These are phyloP conservation scores for Spinacia oleracea DNA, from an alignment of 179 eudicot genomes.

Conservation along the genomic window DNA sequence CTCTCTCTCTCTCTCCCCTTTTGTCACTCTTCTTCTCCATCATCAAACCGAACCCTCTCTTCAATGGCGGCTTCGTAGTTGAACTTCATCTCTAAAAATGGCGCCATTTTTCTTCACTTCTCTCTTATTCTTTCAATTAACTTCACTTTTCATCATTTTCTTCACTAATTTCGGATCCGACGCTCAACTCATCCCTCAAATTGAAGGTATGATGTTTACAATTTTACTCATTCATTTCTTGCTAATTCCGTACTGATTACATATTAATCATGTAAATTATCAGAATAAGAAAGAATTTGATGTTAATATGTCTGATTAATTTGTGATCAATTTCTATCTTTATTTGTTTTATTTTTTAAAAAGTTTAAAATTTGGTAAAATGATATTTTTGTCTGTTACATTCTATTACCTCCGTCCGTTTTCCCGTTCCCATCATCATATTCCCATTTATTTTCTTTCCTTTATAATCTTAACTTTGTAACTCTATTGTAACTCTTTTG, in stretches of 20 bases:
- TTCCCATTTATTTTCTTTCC: too few species aligned
- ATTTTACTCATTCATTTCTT: neutral
- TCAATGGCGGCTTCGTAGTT: neutral
- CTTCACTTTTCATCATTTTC: neutral
- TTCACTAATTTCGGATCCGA: neutral
- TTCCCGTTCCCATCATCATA: too few species aligned
- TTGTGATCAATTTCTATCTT: too few species aligned
- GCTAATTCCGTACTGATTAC: neutral
- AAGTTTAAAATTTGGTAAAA: too few species aligned
- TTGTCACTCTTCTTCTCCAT: neutral
- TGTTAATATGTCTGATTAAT: too few species aligned
- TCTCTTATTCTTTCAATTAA: neutral
- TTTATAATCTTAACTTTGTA: too few species aligned
- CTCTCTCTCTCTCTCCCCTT: neutral
- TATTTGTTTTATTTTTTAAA: too few species aligned
- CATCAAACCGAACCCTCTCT: neutral
- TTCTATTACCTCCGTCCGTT: too few species aligned
- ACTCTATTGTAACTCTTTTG: too few species aligned
- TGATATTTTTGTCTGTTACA: too few species aligned
- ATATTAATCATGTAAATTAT: neutral
- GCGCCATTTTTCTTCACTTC: neutral
- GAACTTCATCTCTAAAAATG: neutral
- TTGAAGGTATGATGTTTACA: too few species aligned
- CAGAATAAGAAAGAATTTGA: neutral
- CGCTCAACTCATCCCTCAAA: slow-evolving; percentile 25